Evolutionary conservation across 495 filamentous ascomycete genomes (phyloP), one percentile per base, ranked within the genome.

Genomic region (Penicillium coprophilum): DNA sequence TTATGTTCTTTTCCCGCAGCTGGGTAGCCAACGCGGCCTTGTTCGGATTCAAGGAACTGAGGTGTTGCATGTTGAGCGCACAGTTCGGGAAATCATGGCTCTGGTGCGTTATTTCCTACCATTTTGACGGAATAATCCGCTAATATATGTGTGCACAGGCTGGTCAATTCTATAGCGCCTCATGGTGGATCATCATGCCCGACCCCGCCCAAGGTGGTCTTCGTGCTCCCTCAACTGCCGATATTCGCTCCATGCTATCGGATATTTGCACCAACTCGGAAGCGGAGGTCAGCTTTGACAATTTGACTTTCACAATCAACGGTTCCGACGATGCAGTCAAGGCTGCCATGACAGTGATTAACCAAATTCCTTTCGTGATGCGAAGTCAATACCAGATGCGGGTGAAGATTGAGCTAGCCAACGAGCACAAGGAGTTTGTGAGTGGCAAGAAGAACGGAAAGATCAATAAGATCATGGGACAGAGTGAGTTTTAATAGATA

Each of bases 391-490:
- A 94, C 61, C 90, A 92, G 66, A 95, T 97, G 70, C 85, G 91
- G 13, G 92, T 97, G 65, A 96, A 96, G 82, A 96, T 98, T 50
- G 94, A 98, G 76, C 86, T 98, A 27, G 95, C 94, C 55, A 97
- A 97, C 67, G 94, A 98, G 76, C 94, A 98, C 73, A 98, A 98
- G 74, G 94, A 98, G 68, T 98, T 98, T 67, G 94, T 98, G 43
- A 95, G 91, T 58, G 94, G 94, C 45, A 99, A 99, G 77, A 99
- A 97, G 80, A 97, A 97, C 64, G 94, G 94, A 75, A 99, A 99
- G 79, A 97, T 99, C 71, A 99, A 99, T 81, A 99, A 99, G 82
- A 99, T 99, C 68, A 97, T 99, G 95, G 92, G 92, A 13, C 92
- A 96, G 71, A 94, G 90, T 86, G 79, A 59, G 81, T 68, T 36